These are phyloP conservation scores for Yamadazyma trypodendri DNA, from an alignment of 1,139 yeast species.

Conservation along the genomic window DNA sequence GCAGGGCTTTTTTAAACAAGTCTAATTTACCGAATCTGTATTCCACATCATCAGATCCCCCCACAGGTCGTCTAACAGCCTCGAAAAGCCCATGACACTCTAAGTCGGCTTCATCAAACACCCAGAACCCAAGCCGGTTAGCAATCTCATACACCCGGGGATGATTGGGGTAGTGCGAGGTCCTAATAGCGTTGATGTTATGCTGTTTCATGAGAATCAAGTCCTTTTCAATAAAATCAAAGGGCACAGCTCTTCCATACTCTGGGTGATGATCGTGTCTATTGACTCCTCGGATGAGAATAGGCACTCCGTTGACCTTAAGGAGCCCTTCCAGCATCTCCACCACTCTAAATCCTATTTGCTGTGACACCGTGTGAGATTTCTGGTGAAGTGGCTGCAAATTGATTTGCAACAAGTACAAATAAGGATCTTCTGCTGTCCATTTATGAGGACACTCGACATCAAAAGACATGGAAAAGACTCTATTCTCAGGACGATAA, in stretches of 20 bases:
- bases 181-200: conserved; percentile 33
- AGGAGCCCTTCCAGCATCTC: conserved; percentile 25
- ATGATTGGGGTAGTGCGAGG: conserved; percentile 32
- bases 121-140: conserved; percentile 29
- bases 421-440: conserved; percentile 32
- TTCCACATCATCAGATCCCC: conserved; percentile 13
- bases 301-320: conserved; percentile 25
- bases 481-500: too few relatives aligned
- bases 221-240: conserved; percentile 26
- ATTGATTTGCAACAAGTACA: conserved; percentile 21
- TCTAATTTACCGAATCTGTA: conserved; percentile 9
- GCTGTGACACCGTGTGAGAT: conserved; percentile 16
- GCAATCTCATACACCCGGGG: conserved; percentile 18
- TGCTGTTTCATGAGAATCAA: conserved; percentile 28
- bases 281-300: conserved; percentile 29
- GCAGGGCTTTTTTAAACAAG: conserved; percentile 12
- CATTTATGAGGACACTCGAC: conserved; percentile 22
- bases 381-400: too few relatives aligned
- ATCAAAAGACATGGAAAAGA: background rate
- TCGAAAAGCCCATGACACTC: conserved; percentile 35
- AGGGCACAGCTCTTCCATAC: conserved; percentile 31
- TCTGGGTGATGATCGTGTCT: conserved; percentile 32
- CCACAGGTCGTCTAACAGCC: conserved; percentile 14
- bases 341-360: conserved; percentile 29
- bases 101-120: conserved; percentile 36